Percentiles rank a stretch among this genome's conserved stretches.
Conservation (phyloP, 805 yeast genomes). For the Blastobotrys robertii region DNA sequence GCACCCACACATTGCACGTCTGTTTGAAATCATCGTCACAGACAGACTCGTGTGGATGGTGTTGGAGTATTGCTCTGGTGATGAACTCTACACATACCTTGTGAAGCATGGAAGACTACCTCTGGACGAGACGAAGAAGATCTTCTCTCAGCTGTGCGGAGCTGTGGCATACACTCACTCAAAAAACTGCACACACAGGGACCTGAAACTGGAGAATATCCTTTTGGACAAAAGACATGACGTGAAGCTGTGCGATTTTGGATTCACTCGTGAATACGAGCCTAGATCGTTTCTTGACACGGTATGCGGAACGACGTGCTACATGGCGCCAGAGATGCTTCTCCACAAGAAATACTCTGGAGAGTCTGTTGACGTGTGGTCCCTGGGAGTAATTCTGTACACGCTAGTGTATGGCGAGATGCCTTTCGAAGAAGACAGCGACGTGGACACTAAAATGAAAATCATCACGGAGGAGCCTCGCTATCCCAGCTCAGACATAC, state of each 20-base stretch:
- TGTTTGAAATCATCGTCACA: constrained; percentile 79
- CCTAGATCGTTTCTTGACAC: constrained; percentile 57
- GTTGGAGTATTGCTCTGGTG: constrained; percentile 75
- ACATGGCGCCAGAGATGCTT: constrained; percentile 93
- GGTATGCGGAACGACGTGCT: constrained; percentile 87
- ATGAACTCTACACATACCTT: constrained; percentile 30
- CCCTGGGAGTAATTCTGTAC: constrained; percentile 79
- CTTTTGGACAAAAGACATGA: constrained; percentile 71
- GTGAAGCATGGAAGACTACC: constrained; percentile 23
- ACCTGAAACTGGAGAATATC: constrained; percentile 65
- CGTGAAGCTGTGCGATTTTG: constrained; percentile 84
- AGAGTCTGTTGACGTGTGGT: constrained; percentile 76
- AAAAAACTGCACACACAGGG: constrained; percentile 73
- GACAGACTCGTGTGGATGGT: constrained; percentile 79
- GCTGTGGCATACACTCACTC: constrained; percentile 69
- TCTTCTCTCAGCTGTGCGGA: constrained; percentile 36
- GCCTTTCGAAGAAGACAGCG: constrained; percentile 86
- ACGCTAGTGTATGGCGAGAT: constrained; percentile 77
- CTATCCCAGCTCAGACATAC: constrained; percentile 36
- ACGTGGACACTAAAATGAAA: constrained; percentile 44
- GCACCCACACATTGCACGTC: constrained; percentile 73
- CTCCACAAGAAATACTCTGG: constrained; percentile 66
- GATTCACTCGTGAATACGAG: constrained; percentile 75
- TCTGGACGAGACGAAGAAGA: constrained; percentile 13
- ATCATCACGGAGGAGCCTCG: constrained; percentile 60